Conservation (phyloP, 495 filamentous ascomycete genomes). For the Neurospora sp. region DNA sequence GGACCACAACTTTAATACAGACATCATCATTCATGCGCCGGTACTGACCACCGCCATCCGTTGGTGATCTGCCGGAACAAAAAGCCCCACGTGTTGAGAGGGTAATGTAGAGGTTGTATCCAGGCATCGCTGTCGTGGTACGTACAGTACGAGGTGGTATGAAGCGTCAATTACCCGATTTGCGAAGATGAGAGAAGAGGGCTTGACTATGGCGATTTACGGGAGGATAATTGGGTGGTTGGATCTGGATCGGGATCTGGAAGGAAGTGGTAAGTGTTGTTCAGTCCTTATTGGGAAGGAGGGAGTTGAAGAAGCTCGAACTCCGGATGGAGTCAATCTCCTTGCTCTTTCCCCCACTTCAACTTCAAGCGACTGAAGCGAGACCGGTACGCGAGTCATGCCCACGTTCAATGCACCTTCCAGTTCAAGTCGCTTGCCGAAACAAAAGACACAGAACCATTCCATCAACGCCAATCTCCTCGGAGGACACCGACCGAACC, state of each 20-base stretch:
- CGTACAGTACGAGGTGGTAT: neutral
- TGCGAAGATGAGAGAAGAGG: neutral
- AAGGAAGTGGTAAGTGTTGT: neutral
- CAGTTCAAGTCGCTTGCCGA: neutral
- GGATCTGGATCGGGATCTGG: neutral
- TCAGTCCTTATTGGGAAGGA: neutral
- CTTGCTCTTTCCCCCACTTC: neutral
- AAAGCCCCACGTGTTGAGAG: neutral
- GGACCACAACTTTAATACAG: neutral
- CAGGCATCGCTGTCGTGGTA: neutral
- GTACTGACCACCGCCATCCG: neutral
- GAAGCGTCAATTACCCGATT: neutral
- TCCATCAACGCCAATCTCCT: neutral
- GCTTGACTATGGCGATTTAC: neutral
- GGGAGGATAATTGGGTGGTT: neutral
- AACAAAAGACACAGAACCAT: neutral
- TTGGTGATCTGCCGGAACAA: neutral
- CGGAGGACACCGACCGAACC: neutral
- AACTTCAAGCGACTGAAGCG: neutral
- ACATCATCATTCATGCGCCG: neutral
- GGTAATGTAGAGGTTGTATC: neutral
- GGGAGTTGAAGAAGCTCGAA: neutral
- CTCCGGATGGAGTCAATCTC: neutral
- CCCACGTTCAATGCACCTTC: neutral
- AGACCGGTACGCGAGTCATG: neutral